Conservation (phyloP, 257 asterid genomes). For the Solanum pennellii region DNA sequence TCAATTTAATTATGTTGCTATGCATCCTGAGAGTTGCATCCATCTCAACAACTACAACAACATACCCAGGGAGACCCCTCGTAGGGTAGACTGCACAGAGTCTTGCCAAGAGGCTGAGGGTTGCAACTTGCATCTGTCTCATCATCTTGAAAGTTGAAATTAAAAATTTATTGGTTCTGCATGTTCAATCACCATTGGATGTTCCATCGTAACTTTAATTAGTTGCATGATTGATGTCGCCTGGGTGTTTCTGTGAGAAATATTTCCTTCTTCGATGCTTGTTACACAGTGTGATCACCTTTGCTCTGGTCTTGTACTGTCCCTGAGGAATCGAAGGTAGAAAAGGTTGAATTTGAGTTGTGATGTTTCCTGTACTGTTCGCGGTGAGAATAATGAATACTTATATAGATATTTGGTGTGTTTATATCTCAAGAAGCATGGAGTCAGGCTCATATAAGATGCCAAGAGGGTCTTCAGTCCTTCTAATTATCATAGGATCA, state of each 20-base stretch:
- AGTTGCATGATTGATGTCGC: neutral
- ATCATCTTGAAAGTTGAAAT: neutral
- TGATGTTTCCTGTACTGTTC: neutral
- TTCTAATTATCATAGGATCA: neutral
- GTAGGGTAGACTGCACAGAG: neutral
- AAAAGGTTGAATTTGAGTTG: neutral
- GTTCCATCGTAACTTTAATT: neutral
- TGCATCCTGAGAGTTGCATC: neutral
- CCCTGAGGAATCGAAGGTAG: neutral
- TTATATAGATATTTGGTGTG: neutral
- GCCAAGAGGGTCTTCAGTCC: neutral
- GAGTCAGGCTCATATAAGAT: neutral
- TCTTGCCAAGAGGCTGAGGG: neutral
- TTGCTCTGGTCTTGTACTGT: neutral
- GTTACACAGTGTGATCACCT: neutral
- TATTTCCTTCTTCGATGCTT: neutral
- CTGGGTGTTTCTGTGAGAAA: neutral
- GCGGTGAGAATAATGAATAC: neutral
- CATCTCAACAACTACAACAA: neutral
- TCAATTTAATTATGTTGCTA: neutral
- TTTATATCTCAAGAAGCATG: neutral
- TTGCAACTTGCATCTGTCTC: neutral
- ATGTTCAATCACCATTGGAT: neutral
- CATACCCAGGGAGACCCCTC: neutral
- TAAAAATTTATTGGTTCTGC: neutral